These are phyloP conservation scores for Pseudoscleropodium purum DNA, from an alignment of 225 moss, liverwort and hornwort species.

Conservation along the genomic window DNA sequence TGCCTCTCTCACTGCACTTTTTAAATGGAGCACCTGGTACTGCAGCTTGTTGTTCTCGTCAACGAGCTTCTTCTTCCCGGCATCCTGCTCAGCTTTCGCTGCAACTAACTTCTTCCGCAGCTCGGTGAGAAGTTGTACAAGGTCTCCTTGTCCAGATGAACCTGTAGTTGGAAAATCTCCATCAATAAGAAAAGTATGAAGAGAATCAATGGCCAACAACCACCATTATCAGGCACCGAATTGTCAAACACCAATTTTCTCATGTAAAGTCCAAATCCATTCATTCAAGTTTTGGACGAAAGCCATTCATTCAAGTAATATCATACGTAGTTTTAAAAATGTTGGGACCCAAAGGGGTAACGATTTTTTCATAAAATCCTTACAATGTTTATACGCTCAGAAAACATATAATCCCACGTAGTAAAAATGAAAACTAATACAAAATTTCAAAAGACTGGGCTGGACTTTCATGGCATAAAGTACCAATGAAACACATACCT, in stretches of 20 bases:
- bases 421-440: neutral
- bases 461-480: neutral
- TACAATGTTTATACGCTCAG: neutral
- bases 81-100: slow-evolving; percentile 36
- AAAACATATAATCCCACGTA: neutral
- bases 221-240: neutral
- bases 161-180: neutral
- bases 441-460: neutral
- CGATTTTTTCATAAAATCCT: too few species aligned
- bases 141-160: slow-evolving; percentile 10
- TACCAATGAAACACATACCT: slow-evolving; percentile 3
- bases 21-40: slow-evolving; percentile 39
- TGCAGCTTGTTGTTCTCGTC: slow-evolving; percentile 44
- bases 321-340: neutral
- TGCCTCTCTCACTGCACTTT: slow-evolving; percentile 33
- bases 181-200: neutral
- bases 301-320: neutral
- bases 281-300: neutral
- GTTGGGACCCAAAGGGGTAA: neutral
- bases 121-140: slow-evolving; percentile 27
- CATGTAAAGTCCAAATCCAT: neutral
- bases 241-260: neutral
- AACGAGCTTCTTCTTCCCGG: slow-evolving; percentile 31
- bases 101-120: slow-evolving; percentile 31
- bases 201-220: neutral